Evolutionary conservation across 2,329 filamentous ascomycete species (phyloP).

Genomic region (Triangularia verruculosa): DNA sequence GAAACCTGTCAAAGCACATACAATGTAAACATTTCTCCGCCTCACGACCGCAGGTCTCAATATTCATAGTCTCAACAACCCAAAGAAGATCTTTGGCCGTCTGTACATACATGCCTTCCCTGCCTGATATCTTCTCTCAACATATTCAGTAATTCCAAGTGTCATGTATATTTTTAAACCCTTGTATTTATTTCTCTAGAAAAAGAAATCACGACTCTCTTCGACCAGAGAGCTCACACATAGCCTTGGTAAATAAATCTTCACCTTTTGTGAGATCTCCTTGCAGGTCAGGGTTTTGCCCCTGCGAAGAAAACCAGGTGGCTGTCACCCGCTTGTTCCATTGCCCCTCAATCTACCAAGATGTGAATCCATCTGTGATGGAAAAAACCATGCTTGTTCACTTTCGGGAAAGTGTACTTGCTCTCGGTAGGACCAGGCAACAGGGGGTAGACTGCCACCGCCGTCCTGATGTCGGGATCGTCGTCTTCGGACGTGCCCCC

Average conservation of each 20-base stretch:
- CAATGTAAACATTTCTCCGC: too few species aligned
- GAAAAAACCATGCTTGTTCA: not conserved
- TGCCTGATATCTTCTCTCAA: not conserved
- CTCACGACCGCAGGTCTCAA: too few species aligned
- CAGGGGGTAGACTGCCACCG: conserved; percentile 65
- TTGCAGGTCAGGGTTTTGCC: not conserved
- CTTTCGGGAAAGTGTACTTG: not conserved
- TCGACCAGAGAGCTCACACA: not conserved
- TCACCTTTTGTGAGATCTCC: not conserved
- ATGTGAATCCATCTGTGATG: not conserved
- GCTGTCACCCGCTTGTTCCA: conserved; percentile 61
- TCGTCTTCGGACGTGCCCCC: conserved; percentile 59
- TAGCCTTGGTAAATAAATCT: not conserved
- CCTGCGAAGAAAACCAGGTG: conserved; percentile 38
- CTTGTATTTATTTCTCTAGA: not conserved
- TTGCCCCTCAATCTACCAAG: conserved; percentile 54
- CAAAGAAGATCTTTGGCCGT: too few species aligned
- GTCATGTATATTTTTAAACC: not conserved
- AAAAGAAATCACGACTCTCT: not conserved
- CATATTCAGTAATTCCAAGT: not conserved
- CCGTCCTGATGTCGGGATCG: conserved; percentile 62
- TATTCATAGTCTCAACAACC: not conserved
- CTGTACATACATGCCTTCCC: not conserved
- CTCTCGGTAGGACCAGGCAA: conserved; percentile 56
- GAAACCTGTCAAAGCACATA: too few species aligned